Evolutionary conservation across 2,329 filamentous ascomycete genomes (phyloP).

Genomic region (Fusarium sp.): DNA sequence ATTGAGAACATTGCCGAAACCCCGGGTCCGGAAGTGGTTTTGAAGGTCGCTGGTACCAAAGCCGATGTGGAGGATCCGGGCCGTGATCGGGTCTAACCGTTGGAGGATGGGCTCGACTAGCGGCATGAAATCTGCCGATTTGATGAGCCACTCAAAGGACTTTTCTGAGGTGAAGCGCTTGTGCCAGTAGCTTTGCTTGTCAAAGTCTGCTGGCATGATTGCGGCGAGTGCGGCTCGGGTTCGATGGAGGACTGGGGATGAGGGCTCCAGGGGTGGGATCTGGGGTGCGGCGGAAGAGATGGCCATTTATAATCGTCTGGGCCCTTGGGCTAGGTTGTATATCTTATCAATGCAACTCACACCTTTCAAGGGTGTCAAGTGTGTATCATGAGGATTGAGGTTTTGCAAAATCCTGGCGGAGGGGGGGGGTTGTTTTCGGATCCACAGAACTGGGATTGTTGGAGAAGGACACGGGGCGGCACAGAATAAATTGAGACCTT

Average conservation of each 20-base stretch:
- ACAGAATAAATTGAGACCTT: slow-evolving; percentile 14
- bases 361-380: no score
- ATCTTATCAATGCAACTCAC: slow-evolving; percentile 12
- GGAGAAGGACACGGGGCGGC: slow-evolving; percentile 16
- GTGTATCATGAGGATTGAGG: slow-evolving; percentile 32
- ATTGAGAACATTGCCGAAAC: slow-evolving; percentile 60
- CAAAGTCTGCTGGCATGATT: slow-evolving; percentile 55
- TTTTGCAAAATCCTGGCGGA: slow-evolving; percentile 30
- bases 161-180: slow-evolving; percentile 59
- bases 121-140: slow-evolving; percentile 56
- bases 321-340: not conserved
- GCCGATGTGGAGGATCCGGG: slow-evolving; percentile 60
- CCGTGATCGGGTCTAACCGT: slow-evolving; percentile 37
- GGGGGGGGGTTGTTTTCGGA: slow-evolving; percentile 7
- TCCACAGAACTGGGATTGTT: slow-evolving; percentile 36
- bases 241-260: slow-evolving; percentile 26
- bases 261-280: slow-evolving; percentile 36
- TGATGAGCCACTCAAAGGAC: slow-evolving; percentile 62
- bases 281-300: slow-evolving; percentile 35
- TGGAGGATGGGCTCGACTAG: slow-evolving; percentile 55
- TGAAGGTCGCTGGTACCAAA: slow-evolving; percentile 64
- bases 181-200: slow-evolving; percentile 64
- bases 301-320: not conserved
- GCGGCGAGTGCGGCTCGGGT: slow-evolving; percentile 20
- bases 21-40: slow-evolving; percentile 57